A percentile compares a stretch with the other conserved stretches of the same genome.
Conservation (phyloP, 257 asterid species). For the Hygrophila difformis region DNA sequence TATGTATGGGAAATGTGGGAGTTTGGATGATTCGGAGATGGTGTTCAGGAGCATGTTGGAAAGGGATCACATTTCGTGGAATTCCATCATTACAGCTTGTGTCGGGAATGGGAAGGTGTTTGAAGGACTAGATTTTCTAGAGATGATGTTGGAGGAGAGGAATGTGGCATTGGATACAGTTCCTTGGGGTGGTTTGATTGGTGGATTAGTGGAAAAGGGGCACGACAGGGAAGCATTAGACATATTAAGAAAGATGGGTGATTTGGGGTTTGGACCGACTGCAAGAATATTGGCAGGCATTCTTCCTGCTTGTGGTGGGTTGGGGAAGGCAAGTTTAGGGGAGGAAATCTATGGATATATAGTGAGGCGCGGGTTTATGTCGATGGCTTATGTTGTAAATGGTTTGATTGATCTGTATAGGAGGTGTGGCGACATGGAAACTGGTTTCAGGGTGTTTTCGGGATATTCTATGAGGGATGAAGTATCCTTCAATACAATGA, state of each 20-base stretch:
- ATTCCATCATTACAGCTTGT: conserved; percentile 60
- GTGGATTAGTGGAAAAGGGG: conserved; percentile 67
- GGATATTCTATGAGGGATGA: conserved; percentile 45
- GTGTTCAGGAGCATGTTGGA: conserved; percentile 30
- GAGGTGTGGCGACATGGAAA: conserved; percentile 53
- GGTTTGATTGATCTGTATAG: conserved; percentile 69
- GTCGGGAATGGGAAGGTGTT: conserved; percentile 41
- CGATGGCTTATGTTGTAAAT: conserved; percentile 55
- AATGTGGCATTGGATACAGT: conserved; percentile 35
- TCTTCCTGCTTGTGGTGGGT: conserved; percentile 66
- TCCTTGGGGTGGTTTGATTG: conserved; percentile 68
- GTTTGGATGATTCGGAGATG: conserved; percentile 41
- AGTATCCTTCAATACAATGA: conserved; percentile 69
- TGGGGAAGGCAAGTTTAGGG: conserved; percentile 42
- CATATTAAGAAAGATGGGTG: conserved; percentile 44
- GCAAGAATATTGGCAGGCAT: conserved; percentile 50
- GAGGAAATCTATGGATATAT: conserved; percentile 69
- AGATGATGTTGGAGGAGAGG: conserved; percentile 36
- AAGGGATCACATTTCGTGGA: conserved; percentile 72
- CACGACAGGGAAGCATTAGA: conserved; percentile 50
- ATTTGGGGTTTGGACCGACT: conserved; percentile 45
- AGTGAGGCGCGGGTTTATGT: conserved; percentile 44
- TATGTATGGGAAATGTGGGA: conserved; percentile 68
- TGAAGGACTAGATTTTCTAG: conserved; percentile 41
- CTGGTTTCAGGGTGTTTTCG: conserved; percentile 45